Evolutionary conservation across 495 filamentous ascomycete genomes (phyloP).

Genomic region (Sordaria brevicollis): DNA sequence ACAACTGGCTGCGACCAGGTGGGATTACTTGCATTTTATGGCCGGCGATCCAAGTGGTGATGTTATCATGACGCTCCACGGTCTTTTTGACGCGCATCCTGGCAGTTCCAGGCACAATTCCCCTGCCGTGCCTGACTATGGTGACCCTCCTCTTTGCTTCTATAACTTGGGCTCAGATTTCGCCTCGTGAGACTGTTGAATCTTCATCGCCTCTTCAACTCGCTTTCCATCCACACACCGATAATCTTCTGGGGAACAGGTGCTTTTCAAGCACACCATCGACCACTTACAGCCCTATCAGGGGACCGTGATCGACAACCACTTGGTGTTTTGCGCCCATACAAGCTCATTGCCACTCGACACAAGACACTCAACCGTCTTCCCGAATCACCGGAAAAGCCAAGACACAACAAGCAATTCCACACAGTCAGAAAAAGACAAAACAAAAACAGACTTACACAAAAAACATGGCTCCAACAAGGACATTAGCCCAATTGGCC

Average conservation of each 20-base stretch:
- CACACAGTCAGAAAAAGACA: not conserved
- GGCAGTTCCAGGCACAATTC: too few species aligned
- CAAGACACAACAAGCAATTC: not conserved
- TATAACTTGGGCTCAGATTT: not conserved
- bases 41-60: not conserved
- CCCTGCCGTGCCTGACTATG: not conserved
- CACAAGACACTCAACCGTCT: not conserved
- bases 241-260: not conserved
- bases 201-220: not conserved
- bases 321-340: not conserved
- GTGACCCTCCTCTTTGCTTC: not conserved
- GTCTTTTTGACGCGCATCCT: not conserved
- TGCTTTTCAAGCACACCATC: not conserved
- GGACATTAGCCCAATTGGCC: constrained; percentile 5
- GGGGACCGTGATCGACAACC: not conserved
- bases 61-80: not conserved
- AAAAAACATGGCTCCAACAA: constrained; percentile 19
- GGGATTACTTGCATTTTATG: not conserved
- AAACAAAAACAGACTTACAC: too few species aligned
- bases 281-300: not conserved
- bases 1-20: not conserved
- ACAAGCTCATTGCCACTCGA: not conserved
- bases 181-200: not conserved
- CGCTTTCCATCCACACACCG: not conserved
- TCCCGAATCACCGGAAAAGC: not conserved